phyloP scores from a whole-genome alignment of 495 filamentous ascomycete genomes.

The Talaromyces borbonicus region DNA sequence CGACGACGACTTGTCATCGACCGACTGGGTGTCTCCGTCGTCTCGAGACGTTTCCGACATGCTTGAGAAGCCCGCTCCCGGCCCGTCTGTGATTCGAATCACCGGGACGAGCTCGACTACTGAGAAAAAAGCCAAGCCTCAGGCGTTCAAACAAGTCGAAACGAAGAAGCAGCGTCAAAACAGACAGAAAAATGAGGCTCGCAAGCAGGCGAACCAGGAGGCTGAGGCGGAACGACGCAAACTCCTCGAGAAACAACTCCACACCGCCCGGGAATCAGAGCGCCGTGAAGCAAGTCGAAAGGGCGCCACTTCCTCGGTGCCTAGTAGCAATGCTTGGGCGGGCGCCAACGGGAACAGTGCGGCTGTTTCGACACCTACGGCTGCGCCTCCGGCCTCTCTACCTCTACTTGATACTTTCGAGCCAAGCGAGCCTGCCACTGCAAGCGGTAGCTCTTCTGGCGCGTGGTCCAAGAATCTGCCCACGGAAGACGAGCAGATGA shows the following conservation, averaged over 20 bases:
- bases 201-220: constrained; percentile 59
- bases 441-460: constrained; percentile 9
- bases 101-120: constrained; percentile 53
- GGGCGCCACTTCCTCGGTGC: constrained; percentile 47
- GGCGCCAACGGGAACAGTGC: constrained; percentile 20
- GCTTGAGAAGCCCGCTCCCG: constrained; percentile 62
- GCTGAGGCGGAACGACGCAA: constrained; percentile 63
- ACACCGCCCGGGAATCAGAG: constrained; percentile 67
- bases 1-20: constrained; percentile 67
- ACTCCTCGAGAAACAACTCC: constrained; percentile 68
- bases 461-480: constrained; percentile 51
- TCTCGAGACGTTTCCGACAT: constrained; percentile 64
- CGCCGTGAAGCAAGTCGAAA: constrained; percentile 62
- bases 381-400: constrained; percentile 22
- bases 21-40: constrained; percentile 38
- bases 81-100: constrained; percentile 66
- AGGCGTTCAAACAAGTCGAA: constrained; percentile 48
- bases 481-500: constrained; percentile 80
- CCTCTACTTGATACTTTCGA: constrained; percentile 73
- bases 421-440: constrained; percentile 25
- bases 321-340: constrained; percentile 56
- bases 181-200: constrained; percentile 66
- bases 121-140: constrained; percentile 53
- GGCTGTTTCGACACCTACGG: constrained; percentile 18
- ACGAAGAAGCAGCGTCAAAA: constrained; percentile 91